Base-by-base conservation (phyloP, 768 basidiomycete genomes). In the Mycena vitilis region DNA sequence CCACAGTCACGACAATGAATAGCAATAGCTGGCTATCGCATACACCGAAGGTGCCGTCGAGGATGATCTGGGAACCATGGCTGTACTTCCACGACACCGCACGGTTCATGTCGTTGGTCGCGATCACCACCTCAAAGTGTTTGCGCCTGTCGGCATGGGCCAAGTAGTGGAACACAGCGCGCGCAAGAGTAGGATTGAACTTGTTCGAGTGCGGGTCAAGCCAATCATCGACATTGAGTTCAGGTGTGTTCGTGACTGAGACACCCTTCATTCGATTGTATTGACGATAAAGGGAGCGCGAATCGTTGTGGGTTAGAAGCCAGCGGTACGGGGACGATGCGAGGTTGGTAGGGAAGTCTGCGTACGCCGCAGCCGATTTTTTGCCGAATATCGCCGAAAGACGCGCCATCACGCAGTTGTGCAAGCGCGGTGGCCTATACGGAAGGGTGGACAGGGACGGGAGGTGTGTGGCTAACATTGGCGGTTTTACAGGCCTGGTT, bases 1-100 rank as follows among this genome's bases (percentile, higher is more conserved):
- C 75, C 22, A 80, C 52, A 9, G 66, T 78, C 69, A 81, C 70
- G 0, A 72, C 73, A 67, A 81, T 80, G 65, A 78, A 81, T 5
- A 80, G 71, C 11, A 81, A 71, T 9, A 79, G 55, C 18, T 68
- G 55, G 9, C 59, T 51, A 52, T 65, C 44, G 54, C 63, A 69
- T 49, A 74, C 58, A 34, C 75, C 72, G 49, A 76, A 76, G 40
- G 74, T 76, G 8, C 73, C 70, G 64, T 74, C 71, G 8, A 75
- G 48, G 16, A 76, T 57, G 16, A 75, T 55, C 62, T 73, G 75
- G n/a, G 56, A 58, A 15, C 69, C 38, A 54, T 75, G 74, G 18
- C 63, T 66, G 45, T 74, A 76, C 49, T 72, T 72, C 69, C 71
- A 72, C n/a, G 75, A n/a, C n/a, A n/a, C 74, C 11, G 70, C 69